Evolutionary conservation across 352 stramenopile genomes (phyloP).

Genomic region (Phytophthora constricta): DNA sequence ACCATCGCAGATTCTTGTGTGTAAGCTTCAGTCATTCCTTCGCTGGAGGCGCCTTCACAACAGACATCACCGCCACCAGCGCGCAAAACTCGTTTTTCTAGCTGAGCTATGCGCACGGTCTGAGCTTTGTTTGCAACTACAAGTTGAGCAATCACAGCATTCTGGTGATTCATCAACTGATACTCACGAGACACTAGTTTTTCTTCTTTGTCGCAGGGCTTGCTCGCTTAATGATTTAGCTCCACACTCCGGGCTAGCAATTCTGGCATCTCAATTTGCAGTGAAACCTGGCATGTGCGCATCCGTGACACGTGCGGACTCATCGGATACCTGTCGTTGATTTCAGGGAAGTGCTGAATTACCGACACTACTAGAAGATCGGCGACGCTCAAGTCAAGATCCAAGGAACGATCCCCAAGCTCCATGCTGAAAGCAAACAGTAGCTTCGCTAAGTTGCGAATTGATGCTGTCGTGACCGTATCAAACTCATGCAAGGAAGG

Average conservation of each 20-base stretch:
- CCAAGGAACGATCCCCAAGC: background rate
- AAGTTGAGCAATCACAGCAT: background rate
- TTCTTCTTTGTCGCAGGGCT: background rate
- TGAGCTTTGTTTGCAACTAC: background rate
- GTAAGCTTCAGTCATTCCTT: background rate
- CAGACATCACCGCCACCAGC: background rate
- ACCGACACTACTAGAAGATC: background rate
- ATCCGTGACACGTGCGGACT: slow-evolving; percentile 3
- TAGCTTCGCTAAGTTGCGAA: background rate
- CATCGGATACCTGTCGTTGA: slow-evolving; percentile 5
- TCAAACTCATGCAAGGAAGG: background rate
- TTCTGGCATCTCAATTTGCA: background rate
- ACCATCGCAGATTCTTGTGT: background rate
- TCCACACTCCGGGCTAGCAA: slow-evolving; percentile 6
- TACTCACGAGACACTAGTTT: background rate
- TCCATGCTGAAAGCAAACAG: slow-evolving; percentile 4
- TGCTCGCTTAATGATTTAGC: background rate
- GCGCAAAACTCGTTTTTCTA: background rate
- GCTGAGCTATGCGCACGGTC: background rate
- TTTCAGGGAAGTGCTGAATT: slow-evolving; percentile 4
- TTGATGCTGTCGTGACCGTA: background rate
- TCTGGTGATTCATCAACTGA: slow-evolving; percentile 5
- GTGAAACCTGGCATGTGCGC: background rate
- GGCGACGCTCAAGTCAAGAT: background rate
- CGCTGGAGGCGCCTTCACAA: background rate